Evolutionary conservation across 495 filamentous ascomycete genomes (phyloP).

Genomic region (Echria macrotheca): DNA sequence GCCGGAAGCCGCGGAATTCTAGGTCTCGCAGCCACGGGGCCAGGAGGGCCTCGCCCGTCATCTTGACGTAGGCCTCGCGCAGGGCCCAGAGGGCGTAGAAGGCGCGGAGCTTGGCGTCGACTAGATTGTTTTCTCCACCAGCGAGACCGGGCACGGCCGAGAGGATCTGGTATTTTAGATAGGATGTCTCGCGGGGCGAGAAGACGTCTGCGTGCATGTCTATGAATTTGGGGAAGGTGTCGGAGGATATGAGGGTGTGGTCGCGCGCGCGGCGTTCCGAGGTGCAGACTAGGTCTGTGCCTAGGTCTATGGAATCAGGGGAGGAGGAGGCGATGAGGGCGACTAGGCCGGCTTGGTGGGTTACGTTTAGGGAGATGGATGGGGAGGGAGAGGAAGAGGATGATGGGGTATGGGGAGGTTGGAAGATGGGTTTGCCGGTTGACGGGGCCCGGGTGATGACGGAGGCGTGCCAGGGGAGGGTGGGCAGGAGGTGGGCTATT

Average conservation of each 20-base stretch:
- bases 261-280: conserved; percentile 59
- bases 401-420: no score
- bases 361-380: conserved; percentile 77
- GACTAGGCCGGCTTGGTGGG: conserved; percentile 79
- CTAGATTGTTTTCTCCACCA: conserved; percentile 9
- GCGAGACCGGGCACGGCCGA: conserved; percentile 19
- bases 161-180: conserved; percentile 33
- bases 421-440: conserved; percentile 58
- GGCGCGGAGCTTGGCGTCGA: conserved; percentile 49
- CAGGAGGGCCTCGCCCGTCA: conserved; percentile 82
- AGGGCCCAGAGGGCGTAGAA: conserved; percentile 90
- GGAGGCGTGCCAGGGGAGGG: conserved; percentile 61
- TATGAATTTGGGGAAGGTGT: conserved; percentile 62
- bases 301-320: conserved; percentile 38
- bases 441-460: conserved; percentile 50
- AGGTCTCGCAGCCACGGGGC: conserved; percentile 67
- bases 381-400: conserved; percentile 20
- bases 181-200: conserved; percentile 35
- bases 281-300: conserved; percentile 70
- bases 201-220: conserved; percentile 80
- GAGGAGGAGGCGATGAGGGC: conserved; percentile 39
- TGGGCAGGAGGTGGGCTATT: conserved; percentile 52
- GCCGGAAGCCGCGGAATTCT: conserved; percentile 33
- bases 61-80: conserved; percentile 89
- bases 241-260: conserved; percentile 36